These are phyloP conservation scores for Trichoderma arundinaceum DNA, from an alignment of 2,329 filamentous ascomycete species.

Conservation along the genomic window DNA sequence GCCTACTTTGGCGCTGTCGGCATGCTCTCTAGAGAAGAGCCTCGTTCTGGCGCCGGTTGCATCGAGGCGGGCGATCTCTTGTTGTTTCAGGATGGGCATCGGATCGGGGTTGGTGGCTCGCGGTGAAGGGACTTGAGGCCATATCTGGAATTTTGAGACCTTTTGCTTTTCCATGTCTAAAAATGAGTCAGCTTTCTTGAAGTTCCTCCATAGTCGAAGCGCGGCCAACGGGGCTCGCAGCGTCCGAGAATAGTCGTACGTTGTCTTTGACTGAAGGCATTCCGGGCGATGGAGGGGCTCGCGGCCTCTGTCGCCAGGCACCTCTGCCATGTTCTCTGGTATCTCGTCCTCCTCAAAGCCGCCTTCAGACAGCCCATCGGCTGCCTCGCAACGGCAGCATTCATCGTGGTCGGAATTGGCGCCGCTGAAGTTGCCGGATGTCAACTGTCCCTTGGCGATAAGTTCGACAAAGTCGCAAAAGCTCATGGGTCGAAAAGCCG, in stretches of 20 bases:
- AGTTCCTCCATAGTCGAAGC: no score
- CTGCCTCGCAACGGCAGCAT: slow-evolving; percentile 66
- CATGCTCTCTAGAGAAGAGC: slow-evolving; percentile 79
- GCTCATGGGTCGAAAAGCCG: slow-evolving; percentile 32
- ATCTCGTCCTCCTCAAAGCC: slow-evolving; percentile 63
- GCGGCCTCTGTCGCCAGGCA: slow-evolving; percentile 53
- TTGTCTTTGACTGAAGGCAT: slow-evolving; percentile 44
- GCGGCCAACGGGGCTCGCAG: no score
- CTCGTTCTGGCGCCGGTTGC: slow-evolving; percentile 80
- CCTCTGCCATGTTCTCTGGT: slow-evolving; percentile 52
- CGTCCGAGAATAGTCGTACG: slow-evolving; percentile 40
- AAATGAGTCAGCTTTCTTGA: slow-evolving; percentile 30
- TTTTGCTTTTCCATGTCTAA: slow-evolving; percentile 46
- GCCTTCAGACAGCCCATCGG: slow-evolving; percentile 74
- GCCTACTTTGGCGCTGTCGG: slow-evolving; percentile 79
- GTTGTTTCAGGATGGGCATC: slow-evolving; percentile 67
- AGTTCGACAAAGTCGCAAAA: slow-evolving; percentile 32
- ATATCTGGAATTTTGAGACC: slow-evolving; percentile 55
- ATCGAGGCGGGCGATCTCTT: slow-evolving; percentile 78
- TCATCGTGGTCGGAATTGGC: slow-evolving; percentile 52
- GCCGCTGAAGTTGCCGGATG: slow-evolving; percentile 32
- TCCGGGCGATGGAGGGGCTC: slow-evolving; percentile 36
- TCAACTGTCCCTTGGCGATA: background rate
- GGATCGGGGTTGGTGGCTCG: slow-evolving; percentile 67
- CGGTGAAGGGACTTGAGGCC: slow-evolving; percentile 62